These are phyloP conservation scores for Phialophora verrucosa DNA, from an alignment of 2,329 filamentous ascomycete species.

Conservation along the genomic window DNA sequence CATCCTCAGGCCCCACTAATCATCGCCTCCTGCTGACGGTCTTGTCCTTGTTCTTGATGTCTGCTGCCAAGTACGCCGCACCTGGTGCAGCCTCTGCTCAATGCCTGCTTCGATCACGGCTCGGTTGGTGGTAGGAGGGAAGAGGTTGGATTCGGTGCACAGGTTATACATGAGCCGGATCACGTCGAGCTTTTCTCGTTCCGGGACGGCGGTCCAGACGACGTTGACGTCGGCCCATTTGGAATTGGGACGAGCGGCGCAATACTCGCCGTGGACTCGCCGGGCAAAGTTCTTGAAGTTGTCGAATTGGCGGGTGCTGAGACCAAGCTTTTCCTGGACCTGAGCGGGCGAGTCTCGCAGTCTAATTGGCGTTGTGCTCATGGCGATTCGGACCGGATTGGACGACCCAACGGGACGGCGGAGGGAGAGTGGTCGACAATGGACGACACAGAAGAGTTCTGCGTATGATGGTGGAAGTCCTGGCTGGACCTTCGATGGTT, in stretches of 20 bases:
- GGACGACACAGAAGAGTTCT: slow-evolving; percentile 12
- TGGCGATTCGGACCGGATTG: slow-evolving; percentile 25
- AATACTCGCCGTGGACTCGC: slow-evolving; percentile 31
- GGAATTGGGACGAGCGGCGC: slow-evolving; percentile 30
- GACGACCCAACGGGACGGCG: slow-evolving; percentile 10
- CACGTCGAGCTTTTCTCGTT: slow-evolving; percentile 29
- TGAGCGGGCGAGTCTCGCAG: slow-evolving; percentile 33
- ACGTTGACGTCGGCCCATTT: slow-evolving; percentile 33
- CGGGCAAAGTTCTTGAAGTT: slow-evolving; percentile 36
- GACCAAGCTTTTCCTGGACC: slow-evolving; percentile 30
- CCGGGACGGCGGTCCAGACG: slow-evolving; percentile 34
- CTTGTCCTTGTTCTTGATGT: slow-evolving; percentile 30
- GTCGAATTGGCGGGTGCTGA: slow-evolving; percentile 32
- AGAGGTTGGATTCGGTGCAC: slow-evolving; percentile 27
- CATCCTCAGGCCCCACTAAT: slow-evolving; percentile 19
- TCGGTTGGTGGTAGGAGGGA: slow-evolving; percentile 26
- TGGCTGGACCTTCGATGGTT: slow-evolving; percentile 15
- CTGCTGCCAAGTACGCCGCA: slow-evolving; percentile 35
- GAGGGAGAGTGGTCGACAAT: slow-evolving; percentile 18
- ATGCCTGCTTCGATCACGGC: slow-evolving; percentile 28
- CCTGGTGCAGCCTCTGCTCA: slow-evolving; percentile 33
- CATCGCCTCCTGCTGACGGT: slow-evolving; percentile 21
- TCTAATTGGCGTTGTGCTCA: slow-evolving; percentile 32
- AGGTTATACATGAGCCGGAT: slow-evolving; percentile 32
- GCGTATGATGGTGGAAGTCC: slow-evolving; percentile 6